Evolutionary conservation across 1,284 basidiomycete genomes (phyloP).

Genomic region (Meira miltonrushii): DNA sequence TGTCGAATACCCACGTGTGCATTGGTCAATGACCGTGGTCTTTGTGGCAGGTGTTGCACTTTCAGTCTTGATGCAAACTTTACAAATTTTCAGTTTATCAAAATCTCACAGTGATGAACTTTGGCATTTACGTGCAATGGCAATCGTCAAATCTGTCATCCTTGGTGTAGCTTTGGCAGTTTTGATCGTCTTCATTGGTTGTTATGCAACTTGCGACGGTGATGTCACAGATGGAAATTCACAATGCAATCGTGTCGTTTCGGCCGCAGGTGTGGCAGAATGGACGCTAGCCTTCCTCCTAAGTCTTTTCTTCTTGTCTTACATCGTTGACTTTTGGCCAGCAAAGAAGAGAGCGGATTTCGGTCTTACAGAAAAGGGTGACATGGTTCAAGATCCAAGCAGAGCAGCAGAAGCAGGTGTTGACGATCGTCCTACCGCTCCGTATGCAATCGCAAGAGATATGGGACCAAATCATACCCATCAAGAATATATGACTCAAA

Average conservation of each 20-base stretch:
- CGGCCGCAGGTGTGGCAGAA: slow-evolving; percentile 53
- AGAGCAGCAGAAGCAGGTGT: slow-evolving; percentile 4
- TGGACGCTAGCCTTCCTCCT: slow-evolving; percentile 52
- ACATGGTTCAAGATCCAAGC: slow-evolving; percentile 25
- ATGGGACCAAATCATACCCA: slow-evolving; percentile 1
- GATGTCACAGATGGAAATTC: slow-evolving; percentile 25
- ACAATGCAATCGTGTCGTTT: slow-evolving; percentile 55
- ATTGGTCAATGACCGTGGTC: slow-evolving; percentile 57
- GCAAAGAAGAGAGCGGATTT: slow-evolving; percentile 24
- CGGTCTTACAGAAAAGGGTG: slow-evolving; percentile 34
- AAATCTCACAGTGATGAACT: slow-evolving; percentile 53
- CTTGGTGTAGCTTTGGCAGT: slow-evolving; percentile 53
- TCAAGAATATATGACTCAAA: neutral
- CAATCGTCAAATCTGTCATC: slow-evolving; percentile 56
- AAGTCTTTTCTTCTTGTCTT: slow-evolving; percentile 53
- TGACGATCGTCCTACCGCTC: neutral
- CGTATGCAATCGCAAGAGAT: slow-evolving; percentile 5
- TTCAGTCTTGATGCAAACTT: slow-evolving; percentile 56
- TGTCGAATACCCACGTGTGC: slow-evolving; percentile 52
- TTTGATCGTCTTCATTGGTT: slow-evolving; percentile 56
- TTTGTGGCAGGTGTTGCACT: slow-evolving; percentile 57
- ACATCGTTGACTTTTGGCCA: slow-evolving; percentile 50
- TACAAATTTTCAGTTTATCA: slow-evolving; percentile 54
- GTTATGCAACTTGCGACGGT: slow-evolving; percentile 51
- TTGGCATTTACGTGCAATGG: slow-evolving; percentile 54